A percentile compares a stretch with the other conserved stretches of the same genome.
phyloP scores from a whole-genome alignment of 495 filamentous ascomycete genomes.

The Antarctomyces pellizariae region DNA sequence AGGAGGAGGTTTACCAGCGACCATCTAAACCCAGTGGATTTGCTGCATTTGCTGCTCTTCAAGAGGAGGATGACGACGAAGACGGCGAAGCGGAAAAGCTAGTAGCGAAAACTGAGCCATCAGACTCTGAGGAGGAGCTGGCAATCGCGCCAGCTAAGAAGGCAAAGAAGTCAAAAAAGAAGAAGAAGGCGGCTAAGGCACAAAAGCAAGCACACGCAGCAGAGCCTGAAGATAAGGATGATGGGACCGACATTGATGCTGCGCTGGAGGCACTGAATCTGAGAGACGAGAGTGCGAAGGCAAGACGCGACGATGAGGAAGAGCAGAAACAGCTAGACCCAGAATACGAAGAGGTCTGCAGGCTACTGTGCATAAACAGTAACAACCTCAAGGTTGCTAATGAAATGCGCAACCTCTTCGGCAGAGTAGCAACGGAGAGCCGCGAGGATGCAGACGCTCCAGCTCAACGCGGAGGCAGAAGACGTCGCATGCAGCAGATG shows the following conservation, averaged over 20 bases:
- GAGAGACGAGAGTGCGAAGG: slow-evolving; percentile 1
- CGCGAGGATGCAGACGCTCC: slow-evolving; percentile 22
- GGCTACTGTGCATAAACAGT: slow-evolving; percentile 53
- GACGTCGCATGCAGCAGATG: slow-evolving; percentile 26
- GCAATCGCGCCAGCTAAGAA: slow-evolving; percentile 22
- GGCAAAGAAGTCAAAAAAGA: slow-evolving; percentile 36
- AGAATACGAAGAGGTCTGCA: slow-evolving; percentile 19
- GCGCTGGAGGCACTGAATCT: slow-evolving; percentile 43
- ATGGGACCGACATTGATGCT: slow-evolving; percentile 59
- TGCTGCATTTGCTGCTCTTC: slow-evolving; percentile 25
- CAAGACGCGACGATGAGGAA: slow-evolving; percentile 3
- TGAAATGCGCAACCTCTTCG: slow-evolving; percentile 88
- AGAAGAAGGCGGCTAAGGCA: slow-evolving; percentile 20
- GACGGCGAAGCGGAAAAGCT: slow-evolving; percentile 16
- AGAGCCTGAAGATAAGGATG: slow-evolving; percentile 19
- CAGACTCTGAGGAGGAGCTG: slow-evolving; percentile 22
- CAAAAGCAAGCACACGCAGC: slow-evolving; percentile 14
- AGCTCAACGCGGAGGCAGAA: slow-evolving; percentile 21
- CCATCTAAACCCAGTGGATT: slow-evolving; percentile 21
- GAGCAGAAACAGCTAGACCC: slow-evolving; percentile 9
- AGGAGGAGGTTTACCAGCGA: slow-evolving; percentile 15
- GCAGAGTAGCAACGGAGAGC: slow-evolving; percentile 43
- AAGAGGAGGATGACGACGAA: slow-evolving; percentile 16
- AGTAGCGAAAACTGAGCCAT: slow-evolving; percentile 44
- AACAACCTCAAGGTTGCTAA: slow-evolving; percentile 65